A percentile compares a stretch with the other conserved stretches of the same genome.
These are phyloP conservation scores for Calonectria pseudoturangicola DNA, from an alignment of 2,329 filamentous ascomycete species.

Conservation along the genomic window DNA sequence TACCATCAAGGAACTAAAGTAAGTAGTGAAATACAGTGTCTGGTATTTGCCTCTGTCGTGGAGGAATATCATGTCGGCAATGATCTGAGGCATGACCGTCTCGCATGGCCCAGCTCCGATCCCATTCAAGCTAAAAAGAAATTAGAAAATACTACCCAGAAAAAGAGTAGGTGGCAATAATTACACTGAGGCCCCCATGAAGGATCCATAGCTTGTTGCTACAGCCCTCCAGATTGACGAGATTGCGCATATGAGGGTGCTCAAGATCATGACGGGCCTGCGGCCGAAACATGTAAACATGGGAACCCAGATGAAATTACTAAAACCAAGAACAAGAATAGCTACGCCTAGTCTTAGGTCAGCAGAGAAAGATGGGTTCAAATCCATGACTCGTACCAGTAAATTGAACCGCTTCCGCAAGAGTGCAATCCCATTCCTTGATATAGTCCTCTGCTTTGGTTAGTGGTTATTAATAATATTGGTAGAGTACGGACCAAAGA, in stretches of 20 bases:
- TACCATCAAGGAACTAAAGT: constrained; percentile 36
- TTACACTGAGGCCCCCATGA: constrained; percentile 34
- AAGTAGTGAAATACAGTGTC: constrained; percentile 29
- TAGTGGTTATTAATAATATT: background rate
- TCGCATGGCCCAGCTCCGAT: constrained; percentile 35
- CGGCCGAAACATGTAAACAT: constrained; percentile 33
- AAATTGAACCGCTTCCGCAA: constrained; percentile 37
- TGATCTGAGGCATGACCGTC: constrained; percentile 37
- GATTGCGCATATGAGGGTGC: constrained; percentile 31
- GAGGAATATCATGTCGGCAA: constrained; percentile 40
- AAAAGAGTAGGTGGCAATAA: too few relatives aligned
- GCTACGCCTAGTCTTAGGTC: background rate
- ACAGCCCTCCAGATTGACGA: constrained; percentile 32
- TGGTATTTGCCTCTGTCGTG: constrained; percentile 37
- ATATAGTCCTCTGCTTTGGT: constrained; percentile 32
- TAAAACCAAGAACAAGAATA: constrained; percentile 35
- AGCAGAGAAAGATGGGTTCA: background rate
- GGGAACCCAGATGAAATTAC: constrained; percentile 37
- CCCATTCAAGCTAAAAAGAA: constrained; percentile 18
- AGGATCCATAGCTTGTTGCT: constrained; percentile 31
- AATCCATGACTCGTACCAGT: constrained; percentile 2
- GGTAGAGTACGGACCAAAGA: constrained; percentile 17
- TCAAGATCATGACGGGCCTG: constrained; percentile 32
- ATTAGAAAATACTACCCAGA: background rate
- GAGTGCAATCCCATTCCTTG: constrained; percentile 29